Base-by-base conservation (phyloP, 2,329 filamentous ascomycete species). In the Rutstroemia sp. region DNA sequence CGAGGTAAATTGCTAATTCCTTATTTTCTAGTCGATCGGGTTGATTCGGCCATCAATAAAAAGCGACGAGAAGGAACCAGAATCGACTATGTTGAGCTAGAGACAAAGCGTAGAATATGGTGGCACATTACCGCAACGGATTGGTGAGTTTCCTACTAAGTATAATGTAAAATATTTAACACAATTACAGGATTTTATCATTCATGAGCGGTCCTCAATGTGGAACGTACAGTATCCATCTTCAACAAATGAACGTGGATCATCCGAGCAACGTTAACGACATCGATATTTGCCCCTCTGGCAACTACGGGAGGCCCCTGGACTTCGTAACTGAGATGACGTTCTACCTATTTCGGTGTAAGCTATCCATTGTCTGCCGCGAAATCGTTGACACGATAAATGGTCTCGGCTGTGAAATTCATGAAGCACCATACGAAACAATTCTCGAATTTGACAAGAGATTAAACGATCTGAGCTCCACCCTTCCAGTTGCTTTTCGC, bases 121-220 rank as follows among this genome's bases (percentile, higher is more conserved):
- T 74, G 72, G 72, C 72, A 74, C 62, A 57, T 74, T 7, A 67
- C 64, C 21, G 62, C 67, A 9, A 68, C 67, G 39, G 72, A 74
- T 52, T 74, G 71, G 71, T 70, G 62, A 49, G 62, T 51, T 6
- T 41, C 19, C n/a, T 38, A 14, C 1, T 2, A 34, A 54, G 41
- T 42, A 50, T 5, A 48, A 46, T 8, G 8, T 12, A 5, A 12
- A 5, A 6, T 52, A 5, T 44, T 41, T 46, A 50, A 68, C 49
- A 58, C 60, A 34, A 42, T 47, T 2, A 19, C 59, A 58, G 67
- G 69, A 64, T 71, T 44, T 52, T 71, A 34, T 67, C 70, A 1
- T 70, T 70, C 47, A 67, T 71, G 54, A 62, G 66, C 18, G 71
- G 70, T 14, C 59, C 66, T 5, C 63, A 69, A 18, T 69, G 69